These are phyloP conservation scores for Skeletonema menzelii DNA, from an alignment of 108 stramenopile genomes.

Conservation along the genomic window DNA sequence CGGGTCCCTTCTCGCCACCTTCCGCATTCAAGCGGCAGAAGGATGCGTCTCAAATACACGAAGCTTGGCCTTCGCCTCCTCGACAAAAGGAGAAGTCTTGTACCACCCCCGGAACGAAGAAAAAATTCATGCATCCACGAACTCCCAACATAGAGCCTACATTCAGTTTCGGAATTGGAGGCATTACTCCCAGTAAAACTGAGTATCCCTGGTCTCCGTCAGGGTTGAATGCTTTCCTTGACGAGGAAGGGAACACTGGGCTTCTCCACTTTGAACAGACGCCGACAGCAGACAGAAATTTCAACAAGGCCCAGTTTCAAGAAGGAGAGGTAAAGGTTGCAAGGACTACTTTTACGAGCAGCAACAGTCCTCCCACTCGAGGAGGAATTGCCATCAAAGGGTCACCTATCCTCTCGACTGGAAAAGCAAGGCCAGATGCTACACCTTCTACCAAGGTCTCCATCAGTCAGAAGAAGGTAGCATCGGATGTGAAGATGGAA, in stretches of 20 bases:
- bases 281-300: background rate
- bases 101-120: background rate
- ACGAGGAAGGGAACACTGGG: slow-evolving; percentile 15
- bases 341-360: background rate
- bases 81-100: background rate
- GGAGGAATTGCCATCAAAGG: slow-evolving; percentile 35
- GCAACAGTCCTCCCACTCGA: slow-evolving; percentile 20
- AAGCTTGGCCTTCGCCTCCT: slow-evolving; percentile 7
- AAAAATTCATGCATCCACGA: background rate
- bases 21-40: background rate
- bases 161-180: slow-evolving; percentile 1
- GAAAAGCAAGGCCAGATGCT: background rate
- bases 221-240: slow-evolving; percentile 24
- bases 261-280: background rate
- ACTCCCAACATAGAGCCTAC: slow-evolving; percentile 15
- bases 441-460: background rate
- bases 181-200: slow-evolving; percentile 15
- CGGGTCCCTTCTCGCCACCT: background rate
- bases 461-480: background rate
- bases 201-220: slow-evolving; percentile 16
- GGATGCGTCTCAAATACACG: background rate
- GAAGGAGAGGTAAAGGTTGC: background rate
- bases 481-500: background rate
- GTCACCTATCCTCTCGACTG: slow-evolving; percentile 24
- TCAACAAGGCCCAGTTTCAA: background rate